Evolutionary conservation across 257 asterid genomes (phyloP).

Genomic region (Capsicum chinense): DNA sequence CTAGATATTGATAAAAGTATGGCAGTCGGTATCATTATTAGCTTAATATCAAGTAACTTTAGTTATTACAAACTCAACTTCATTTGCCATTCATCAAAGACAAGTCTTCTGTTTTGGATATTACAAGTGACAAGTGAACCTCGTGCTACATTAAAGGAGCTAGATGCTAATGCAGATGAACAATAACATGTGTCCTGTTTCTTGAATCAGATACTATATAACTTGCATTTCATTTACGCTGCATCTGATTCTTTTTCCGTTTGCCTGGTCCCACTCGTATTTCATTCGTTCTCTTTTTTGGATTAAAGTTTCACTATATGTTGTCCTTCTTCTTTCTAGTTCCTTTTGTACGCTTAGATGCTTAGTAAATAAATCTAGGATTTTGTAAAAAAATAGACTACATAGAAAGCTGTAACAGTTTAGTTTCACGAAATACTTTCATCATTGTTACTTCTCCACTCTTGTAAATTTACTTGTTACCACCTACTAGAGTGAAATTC

Average conservation of each 20-base stretch:
- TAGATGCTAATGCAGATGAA: slow-evolving; percentile 16
- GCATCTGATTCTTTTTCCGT: neutral
- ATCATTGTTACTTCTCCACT: neutral
- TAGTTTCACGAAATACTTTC: neutral
- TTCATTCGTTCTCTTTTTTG: neutral
- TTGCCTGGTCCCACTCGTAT: neutral
- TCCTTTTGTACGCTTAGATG: neutral
- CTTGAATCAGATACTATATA: neutral
- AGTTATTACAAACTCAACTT: slow-evolving; percentile 9
- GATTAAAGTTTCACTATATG: neutral
- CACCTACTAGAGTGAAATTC: neutral
- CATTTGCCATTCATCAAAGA: slow-evolving; percentile 1
- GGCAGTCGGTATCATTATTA: neutral
- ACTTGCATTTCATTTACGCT: neutral
- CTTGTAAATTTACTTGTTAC: neutral
- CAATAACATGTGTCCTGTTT: neutral
- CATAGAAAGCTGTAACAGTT: neutral
- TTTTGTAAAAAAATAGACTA: neutral
- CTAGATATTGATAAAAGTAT: slow-evolving; percentile 6
- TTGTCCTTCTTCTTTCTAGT: neutral
- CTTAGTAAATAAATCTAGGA: neutral
- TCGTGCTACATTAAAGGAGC: neutral
- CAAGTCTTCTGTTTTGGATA: neutral
- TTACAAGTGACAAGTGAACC: neutral
- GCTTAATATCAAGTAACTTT: neutral